Evolutionary conservation across 2,329 filamentous ascomycete species (phyloP).

Genomic region (Colletotrichum somersetense): DNA sequence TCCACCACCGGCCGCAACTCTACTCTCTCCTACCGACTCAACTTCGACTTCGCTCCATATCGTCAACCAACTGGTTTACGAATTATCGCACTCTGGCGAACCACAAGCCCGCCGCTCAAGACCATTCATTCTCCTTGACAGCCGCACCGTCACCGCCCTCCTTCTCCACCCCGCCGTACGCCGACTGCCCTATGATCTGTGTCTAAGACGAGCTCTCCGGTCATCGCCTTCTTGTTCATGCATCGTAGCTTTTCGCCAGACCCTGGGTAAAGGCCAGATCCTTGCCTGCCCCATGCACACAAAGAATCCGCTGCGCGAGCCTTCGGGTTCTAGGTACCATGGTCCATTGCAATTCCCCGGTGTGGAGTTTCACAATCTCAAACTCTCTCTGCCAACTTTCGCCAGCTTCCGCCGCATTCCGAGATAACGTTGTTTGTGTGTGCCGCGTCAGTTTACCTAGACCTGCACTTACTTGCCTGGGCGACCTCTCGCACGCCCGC

Average conservation of each 20-base stretch:
- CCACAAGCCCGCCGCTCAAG: slow-evolving; percentile 5
- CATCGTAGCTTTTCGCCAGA: slow-evolving; percentile 12
- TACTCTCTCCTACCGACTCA: neutral
- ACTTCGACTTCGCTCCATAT: slow-evolving; percentile 27
- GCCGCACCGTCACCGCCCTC: neutral
- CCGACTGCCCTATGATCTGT: neutral
- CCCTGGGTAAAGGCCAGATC: slow-evolving; percentile 22
- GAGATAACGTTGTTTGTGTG: neutral
- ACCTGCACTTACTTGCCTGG: neutral
- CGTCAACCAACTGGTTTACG: neutral
- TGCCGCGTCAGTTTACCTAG: neutral
- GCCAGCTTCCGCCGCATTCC: neutral
- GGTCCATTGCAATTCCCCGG: slow-evolving; percentile 15
- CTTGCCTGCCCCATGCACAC: neutral
- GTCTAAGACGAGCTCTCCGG: neutral
- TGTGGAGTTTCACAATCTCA: slow-evolving; percentile 35
- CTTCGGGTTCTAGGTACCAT: slow-evolving; percentile 1
- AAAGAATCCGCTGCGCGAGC: neutral
- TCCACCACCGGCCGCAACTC: slow-evolving; percentile 2
- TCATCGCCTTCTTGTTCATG: slow-evolving; percentile 29
- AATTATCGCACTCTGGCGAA: slow-evolving; percentile 34
- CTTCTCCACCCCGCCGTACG: slow-evolving; percentile 1
- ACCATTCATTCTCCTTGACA: neutral
- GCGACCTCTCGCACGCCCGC: neutral
- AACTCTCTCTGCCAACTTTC: slow-evolving; percentile 34